Evolutionary conservation across 1,284 basidiomycete genomes (phyloP).

Genomic region (Jaminaea rosea): DNA sequence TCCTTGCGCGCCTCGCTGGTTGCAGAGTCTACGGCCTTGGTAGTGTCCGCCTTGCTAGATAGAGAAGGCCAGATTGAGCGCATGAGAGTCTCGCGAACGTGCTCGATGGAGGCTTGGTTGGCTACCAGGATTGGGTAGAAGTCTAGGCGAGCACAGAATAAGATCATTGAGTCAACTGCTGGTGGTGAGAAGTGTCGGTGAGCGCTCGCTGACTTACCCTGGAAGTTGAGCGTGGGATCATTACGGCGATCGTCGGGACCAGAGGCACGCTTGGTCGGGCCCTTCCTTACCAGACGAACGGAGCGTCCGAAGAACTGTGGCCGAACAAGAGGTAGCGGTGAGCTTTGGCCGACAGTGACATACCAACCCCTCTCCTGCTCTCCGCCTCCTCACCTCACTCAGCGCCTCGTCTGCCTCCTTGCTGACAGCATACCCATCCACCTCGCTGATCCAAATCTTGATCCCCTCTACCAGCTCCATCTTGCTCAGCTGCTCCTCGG

Average conservation of each 20-base stretch:
- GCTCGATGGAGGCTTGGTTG: constrained; percentile 20
- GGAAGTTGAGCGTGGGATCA: constrained; percentile 16
- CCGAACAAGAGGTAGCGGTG: too few species aligned
- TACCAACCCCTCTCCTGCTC: neutral
- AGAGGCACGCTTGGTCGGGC: constrained; percentile 18
- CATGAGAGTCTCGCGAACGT: constrained; percentile 27
- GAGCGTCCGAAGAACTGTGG: constrained; percentile 30
- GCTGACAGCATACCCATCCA: constrained; percentile 33
- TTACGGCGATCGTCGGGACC: constrained; percentile 17
- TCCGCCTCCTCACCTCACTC: constrained; percentile 2
- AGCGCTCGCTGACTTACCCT: constrained; percentile 1
- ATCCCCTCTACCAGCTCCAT: constrained; percentile 29
- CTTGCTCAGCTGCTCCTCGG: constrained; percentile 9
- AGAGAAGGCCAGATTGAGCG: constrained; percentile 31
- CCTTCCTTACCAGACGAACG: constrained; percentile 31
- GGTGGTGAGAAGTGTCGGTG: too few species aligned
- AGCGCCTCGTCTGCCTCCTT: constrained; percentile 29
- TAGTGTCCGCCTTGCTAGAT: too few species aligned
- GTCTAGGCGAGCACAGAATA: too few species aligned
- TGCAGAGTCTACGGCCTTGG: too few species aligned
- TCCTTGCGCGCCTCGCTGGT: neutral
- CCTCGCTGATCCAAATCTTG: constrained; percentile 27
- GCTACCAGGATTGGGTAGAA: constrained; percentile 35
- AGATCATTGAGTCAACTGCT: too few species aligned
- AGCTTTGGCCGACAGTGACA: too few species aligned